Evolutionary conservation across 345 rosid genomes (phyloP), one percentile per base, ranked within the genome.

Genomic region (Salix udensis): DNA sequence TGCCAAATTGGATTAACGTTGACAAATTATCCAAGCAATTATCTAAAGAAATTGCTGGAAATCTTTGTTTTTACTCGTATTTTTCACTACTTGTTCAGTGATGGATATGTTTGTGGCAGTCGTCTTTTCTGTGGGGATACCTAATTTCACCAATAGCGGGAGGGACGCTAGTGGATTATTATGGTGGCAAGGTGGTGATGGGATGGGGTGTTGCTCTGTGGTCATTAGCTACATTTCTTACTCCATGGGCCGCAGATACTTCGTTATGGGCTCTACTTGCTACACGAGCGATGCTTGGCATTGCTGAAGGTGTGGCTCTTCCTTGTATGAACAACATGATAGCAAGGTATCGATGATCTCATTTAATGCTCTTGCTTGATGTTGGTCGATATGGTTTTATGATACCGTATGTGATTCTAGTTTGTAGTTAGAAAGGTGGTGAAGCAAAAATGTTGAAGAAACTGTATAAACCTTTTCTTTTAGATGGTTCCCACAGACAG

Each of bases 301-400:
- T 93, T 72, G 98, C 97, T n/a, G 96, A 95, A 88, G 99, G 99
- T 60, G 97, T 91, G 74, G 98, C 99, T 82, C 96, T 93, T 81
- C 99, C 99, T 85, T 88, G 94, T 66, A 93, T 95, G 99, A 95
- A 93, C 92, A 95, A 95, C 79, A 91, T 95, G 99, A 89, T 93
- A 67, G 94, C 89, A 30, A 95, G 97, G 97, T 95, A 88, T 71
- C 72, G 37, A 64, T 76, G 2, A 36, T 67, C 60, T 79, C 26
- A 73, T 76, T 69, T n/a, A 26, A 62, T 64, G 8, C 65, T 82
- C 64, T 19, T 73, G 62, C 72, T 64, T 78, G 74, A 81, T 79
- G 70, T 23, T 84, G 65, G 34, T 34, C 48, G 10, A 6, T 24
- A 50, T 68, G 11, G 14, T 52, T 36, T 77, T 52, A 53, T 71